Evolutionary conservation across 1,139 yeast species (phyloP), one percentile per base, ranked within the genome.

Genomic region (Meyerozyma sp.): DNA sequence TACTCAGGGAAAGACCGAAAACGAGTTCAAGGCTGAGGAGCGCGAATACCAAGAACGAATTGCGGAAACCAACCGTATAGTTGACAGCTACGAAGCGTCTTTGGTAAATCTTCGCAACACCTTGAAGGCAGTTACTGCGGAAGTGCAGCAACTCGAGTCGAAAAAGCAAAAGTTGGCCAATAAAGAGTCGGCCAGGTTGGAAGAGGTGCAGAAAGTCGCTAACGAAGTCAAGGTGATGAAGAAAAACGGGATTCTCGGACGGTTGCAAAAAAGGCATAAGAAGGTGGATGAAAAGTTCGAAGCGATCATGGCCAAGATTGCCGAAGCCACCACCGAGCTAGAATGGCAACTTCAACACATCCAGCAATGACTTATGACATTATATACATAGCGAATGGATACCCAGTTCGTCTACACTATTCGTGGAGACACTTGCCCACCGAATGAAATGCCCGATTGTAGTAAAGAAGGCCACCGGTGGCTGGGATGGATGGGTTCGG

Each of bases 381-480:
- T 39, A 29, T 36, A 18, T 27, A 27, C n/a, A 25, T 23, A 29
- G n/a, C 13, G 25, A 21, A 8, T 32, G 27, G 10, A 23, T 5
- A 5, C 36, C 8, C 13, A 3, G 18, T 16, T 16, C 18, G 18
- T 16, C 3, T 16, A 8, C 34, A 30, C 11, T 37, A 28, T 26
- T 39, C 40, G 18, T 37, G 28, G 26, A 23, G 27, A 18, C 23
- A 40, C 18, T 23, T 35, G 1, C 88, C 90, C n/a, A 83, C 63
- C 39, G 57, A 59, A 58, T 82, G 84, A 54, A 84, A 84, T 18
- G 68, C 63, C 52, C 87, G 68, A 53, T 83, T 73, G 58, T 75
- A 83, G 53, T 83, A 84, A n/a, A 84, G 56, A 39, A 85, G 58
- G 0, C 89, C 89, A 3, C 89, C 89, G 2, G 73, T 62, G 44